Base-by-base conservation (phyloP, 345 rosid species). In the Hibiscus tridactylites region DNA sequence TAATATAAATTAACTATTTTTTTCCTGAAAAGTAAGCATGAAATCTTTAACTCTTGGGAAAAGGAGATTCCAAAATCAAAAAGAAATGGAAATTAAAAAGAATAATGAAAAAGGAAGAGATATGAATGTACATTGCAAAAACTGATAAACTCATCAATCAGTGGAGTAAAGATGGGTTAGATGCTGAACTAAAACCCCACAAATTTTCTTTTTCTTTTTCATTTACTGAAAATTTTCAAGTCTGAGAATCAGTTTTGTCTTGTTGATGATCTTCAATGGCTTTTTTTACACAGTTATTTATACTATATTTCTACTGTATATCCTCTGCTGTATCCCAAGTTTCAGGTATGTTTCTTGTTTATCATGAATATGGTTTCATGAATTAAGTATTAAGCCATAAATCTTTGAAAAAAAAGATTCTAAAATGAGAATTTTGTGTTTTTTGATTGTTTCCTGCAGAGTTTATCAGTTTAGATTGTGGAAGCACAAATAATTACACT, bases 391-490 rank as follows among this genome's bases (percentile, higher is more conserved):
- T 9, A 52, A 13, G 16, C 28, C 3, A 56, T 10, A 61, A 33
- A 13, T 44, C 17, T 57, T 29, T 5, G 35, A 52, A 42, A 8
- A 42, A 8, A 42, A 9, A 6, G 11, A 0, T 8, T 1, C 9
- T 6, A 49, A 49, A 49, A 49, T 49, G 53, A 11, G 3, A 10
- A 47, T 39, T 37, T 47, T 47, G 9, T 47, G 52, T 47, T 11
- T 47, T 9, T 63, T 73, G 49, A 69, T 74, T 57, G 65, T 75
- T 54, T 47, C 59, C 52, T 77, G 85, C 89, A 95, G 99, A 92
- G 61, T 95, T 95, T 75, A 57, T 84, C 66, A 95, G 97, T 77
- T 82, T 95, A 81, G 98, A 95, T 73, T 95, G 99, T 68, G 97
- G 99, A 74, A 83, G 96, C 68, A 71, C 85, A 71, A 74, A 78